Evolutionary conservation across 305 asterid species (phyloP), one percentile per base, ranked within the genome.

Genomic region (Nicotiana rustica): DNA sequence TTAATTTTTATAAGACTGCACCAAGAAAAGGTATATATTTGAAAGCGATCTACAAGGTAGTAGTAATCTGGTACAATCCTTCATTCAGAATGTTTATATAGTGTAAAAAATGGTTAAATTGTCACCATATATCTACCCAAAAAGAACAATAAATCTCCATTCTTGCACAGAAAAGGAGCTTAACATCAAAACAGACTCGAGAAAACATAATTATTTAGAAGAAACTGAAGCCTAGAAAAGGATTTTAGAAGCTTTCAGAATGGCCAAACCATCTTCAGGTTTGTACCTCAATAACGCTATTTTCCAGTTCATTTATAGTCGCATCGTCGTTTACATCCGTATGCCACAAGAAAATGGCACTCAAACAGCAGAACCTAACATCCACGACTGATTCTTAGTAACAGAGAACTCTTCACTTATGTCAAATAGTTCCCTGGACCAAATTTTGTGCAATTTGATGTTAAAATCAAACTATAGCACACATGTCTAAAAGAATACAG

Each of bases 401-500:
- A 25, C 79, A 71, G 4, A 13, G 8, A 73, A 13, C 35, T 7
- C 1, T 7, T 73, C 44, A 7, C 78, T 3, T 1, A 6, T 71
- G 61, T 71, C 61, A 19, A 71, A 71, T 0, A 71, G 78, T 21
- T 18, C 12, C 61, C 12, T 19, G 61, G 61, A 44, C 3, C 36
- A 71, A 71, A 44, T 44, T 70, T 71, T 13, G 78, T 71, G 78
- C 38, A 44, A 71, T 71, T 10, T 44, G 60, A 18, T 18, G 31
- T 29, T 29, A 29, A 41, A 12, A 71, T 41, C 38, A 12, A 19
- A 2, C 60, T 10, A 71, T 71, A 19, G 78, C 19, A 0, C 79
- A 73, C 64, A 21, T 0, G 25, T 73, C 79, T 73, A 61, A 25
- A 73, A 73, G 59, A 73, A 73, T 19, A 47, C 15, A 35, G 15